phyloP scores from a whole-genome alignment of 1,284 basidiomycete species.

The Ceratorhiza oryzae-sativae region DNA sequence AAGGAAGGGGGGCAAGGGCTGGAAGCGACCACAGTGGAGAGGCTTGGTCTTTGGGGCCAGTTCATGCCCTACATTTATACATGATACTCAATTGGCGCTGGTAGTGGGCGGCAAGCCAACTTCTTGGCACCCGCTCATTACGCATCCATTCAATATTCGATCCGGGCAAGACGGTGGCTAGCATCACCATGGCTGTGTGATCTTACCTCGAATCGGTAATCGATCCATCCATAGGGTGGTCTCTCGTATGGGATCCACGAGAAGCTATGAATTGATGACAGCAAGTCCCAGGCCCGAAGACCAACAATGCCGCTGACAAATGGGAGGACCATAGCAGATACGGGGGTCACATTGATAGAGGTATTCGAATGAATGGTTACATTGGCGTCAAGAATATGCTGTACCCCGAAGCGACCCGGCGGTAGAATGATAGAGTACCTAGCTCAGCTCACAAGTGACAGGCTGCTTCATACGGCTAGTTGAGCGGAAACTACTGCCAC shows the following conservation, averaged over 20 bases:
- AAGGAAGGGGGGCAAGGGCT: neutral
- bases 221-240: neutral
- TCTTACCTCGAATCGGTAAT: neutral
- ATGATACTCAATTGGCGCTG: neutral
- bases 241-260: conserved; percentile 1
- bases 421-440: neutral
- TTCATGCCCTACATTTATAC: conserved; percentile 1
- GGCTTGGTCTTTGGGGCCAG: neutral
- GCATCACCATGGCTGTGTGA: neutral
- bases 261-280: neutral
- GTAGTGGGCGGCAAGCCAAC: neutral
- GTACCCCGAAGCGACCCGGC: neutral
- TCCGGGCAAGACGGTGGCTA: neutral
- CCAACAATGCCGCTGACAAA: conserved; percentile 1
- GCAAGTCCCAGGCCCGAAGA: neutral
- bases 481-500: too few species aligned
- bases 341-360: neutral
- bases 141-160: neutral
- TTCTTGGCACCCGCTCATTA: neutral
- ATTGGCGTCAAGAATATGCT: neutral
- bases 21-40: neutral
- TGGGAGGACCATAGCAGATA: neutral
- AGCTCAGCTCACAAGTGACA: neutral
- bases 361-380: neutral
- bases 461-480: neutral